Evolutionary conservation across 768 basidiomycete species (phyloP), one percentile per base, ranked within the genome.

Genomic region (Psilocybe subaeruginosa): DNA sequence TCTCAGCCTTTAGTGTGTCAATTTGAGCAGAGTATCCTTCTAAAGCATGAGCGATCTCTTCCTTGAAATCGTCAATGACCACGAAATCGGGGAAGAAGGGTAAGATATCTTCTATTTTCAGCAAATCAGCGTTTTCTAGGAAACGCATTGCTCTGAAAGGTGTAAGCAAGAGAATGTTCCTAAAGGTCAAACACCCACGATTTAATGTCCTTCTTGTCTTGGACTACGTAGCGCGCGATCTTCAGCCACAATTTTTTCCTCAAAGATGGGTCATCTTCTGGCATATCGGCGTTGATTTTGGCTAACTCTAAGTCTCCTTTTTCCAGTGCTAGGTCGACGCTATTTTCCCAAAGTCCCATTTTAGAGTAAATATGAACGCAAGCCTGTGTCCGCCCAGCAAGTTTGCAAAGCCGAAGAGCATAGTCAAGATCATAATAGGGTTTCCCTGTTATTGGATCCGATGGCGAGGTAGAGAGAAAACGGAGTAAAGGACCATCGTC

Each of bases 21-120:
- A 99, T 99, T 67, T 95, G 92, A 16, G 89, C 84, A 45, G 93
- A 93, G 72, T 98, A 99, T 1, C 92, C 92, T 72, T 99, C 97
- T 65, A 99, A 78, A 0, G 97, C 97, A 62, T 90, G 89, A 53
- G 96, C 97, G 65, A 99, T 99, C 76, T 99, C 97, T 68, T 97
- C 93, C 74, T 99, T 99, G 84, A 99, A 99, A 72, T 99, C 97
- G 72, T 99, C 97, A 66, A 99, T 98, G 61, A 98, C 93, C 11
- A 97, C 95, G 71, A 99, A 99, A 76, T 99, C 97, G 2, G 97
- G 97, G 87, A 99, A 99, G 88, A 99, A 99, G 4, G 97, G 97
- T 16, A 99, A 78, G 63, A 99, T 97, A 70, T 99, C 97, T 72
- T 99, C 97, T 65, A 99, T 97, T 76, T 98, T 98, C 71, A 99